phyloP scores from a whole-genome alignment of 177 flowering plant species.

The Telopea speciosissima region DNA sequence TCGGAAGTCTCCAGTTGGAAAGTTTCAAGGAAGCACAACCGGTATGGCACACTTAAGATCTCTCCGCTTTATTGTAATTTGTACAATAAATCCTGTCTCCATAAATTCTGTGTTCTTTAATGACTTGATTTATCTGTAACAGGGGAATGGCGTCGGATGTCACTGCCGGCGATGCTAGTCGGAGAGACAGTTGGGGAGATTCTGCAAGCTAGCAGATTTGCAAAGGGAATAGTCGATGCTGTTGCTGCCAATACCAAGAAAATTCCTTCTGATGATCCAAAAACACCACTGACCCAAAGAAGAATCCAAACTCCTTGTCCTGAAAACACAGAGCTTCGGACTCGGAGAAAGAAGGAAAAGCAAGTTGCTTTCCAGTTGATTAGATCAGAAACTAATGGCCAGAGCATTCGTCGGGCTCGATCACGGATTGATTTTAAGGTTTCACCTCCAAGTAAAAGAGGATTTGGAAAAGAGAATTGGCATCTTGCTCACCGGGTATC shows the following conservation, averaged over 20 bases:
- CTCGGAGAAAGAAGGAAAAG: constrained; percentile 70
- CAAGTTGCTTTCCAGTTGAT: constrained; percentile 31
- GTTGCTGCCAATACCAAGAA: constrained; percentile 33
- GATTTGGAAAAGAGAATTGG: constrained; percentile 35
- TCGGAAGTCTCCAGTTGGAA: constrained; percentile 61
- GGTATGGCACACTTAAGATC: constrained; percentile 7
- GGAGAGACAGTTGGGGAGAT: constrained; percentile 89
- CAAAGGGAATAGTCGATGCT: constrained; percentile 54
- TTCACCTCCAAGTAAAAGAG: constrained; percentile 38
- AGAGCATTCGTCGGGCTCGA: constrained; percentile 46
- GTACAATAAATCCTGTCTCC: no score
- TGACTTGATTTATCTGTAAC: not conserved
- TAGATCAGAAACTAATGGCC: constrained; percentile 42
- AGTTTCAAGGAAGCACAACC: constrained; percentile 45
- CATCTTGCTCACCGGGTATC: constrained; percentile 63
- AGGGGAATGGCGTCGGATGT: constrained; percentile 88
- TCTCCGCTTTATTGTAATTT: not conserved
- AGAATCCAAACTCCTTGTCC: constrained; percentile 31
- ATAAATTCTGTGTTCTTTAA: not conserved
- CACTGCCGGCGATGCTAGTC: constrained; percentile 89
- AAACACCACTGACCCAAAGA: constrained; percentile 52
- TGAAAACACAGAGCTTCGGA: constrained; percentile 44
- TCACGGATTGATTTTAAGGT: constrained; percentile 80
- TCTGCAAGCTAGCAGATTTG: constrained; percentile 75
- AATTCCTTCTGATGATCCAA: constrained; percentile 45